phyloP scores from a whole-genome alignment of 441 rosid genomes.

The Capsella rubella region DNA sequence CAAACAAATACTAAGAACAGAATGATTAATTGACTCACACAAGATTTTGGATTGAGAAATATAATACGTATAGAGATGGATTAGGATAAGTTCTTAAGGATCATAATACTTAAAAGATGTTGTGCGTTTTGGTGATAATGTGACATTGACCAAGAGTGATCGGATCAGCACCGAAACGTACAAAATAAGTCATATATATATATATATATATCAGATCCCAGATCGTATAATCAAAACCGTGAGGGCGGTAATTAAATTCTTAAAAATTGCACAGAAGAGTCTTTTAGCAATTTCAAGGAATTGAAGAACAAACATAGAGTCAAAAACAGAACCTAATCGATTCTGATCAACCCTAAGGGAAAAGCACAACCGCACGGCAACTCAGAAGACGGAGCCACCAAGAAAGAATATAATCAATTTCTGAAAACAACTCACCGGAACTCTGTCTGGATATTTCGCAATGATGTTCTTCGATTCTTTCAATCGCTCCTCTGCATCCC shows the following conservation, averaged over 20 bases:
- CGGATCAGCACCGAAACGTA: background rate
- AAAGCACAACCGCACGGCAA: conserved; percentile 30
- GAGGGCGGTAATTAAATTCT: background rate
- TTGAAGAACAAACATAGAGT: background rate
- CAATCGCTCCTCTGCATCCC: conserved; percentile 62
- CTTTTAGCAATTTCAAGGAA: background rate
- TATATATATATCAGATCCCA: background rate
- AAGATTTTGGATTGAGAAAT: no score
- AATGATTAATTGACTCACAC: no score
- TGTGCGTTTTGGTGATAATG: background rate
- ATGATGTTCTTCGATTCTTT: conserved; percentile 71
- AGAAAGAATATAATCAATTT: background rate
- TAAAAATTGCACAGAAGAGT: background rate
- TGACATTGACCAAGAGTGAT: conserved; percentile 21
- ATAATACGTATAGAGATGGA: background rate
- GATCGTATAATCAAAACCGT: background rate
- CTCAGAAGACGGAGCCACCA: conserved; percentile 12
- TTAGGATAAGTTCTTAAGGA: no score
- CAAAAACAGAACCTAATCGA: background rate
- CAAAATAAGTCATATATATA: background rate
- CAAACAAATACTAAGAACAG: no score
- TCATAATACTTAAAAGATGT: background rate
- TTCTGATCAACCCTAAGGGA: conserved; percentile 1
- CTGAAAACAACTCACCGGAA: conserved; percentile 62
- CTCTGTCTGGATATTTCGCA: conserved; percentile 74